A percentile compares a stretch with the other conserved stretches of the same genome.
These are phyloP conservation scores for Phalaenopsis aphrodite DNA, from an alignment of 106 monocot genomes.

Conservation along the genomic window DNA sequence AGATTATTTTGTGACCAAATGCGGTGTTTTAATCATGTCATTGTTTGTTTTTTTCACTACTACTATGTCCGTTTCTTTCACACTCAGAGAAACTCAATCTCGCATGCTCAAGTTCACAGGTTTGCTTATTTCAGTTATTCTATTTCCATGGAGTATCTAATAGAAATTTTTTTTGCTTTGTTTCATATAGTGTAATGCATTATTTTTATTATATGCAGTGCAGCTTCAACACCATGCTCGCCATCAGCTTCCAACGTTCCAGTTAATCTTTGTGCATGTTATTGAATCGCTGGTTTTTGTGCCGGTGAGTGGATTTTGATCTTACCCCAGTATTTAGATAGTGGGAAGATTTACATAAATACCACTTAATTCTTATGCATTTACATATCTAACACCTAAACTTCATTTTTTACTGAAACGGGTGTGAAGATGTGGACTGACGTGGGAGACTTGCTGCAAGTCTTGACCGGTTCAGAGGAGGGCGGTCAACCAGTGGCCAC, in stretches of 20 bases:
- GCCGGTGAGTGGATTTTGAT: slow-evolving; percentile 51
- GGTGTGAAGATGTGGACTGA: too few species aligned
- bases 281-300: slow-evolving; percentile 99
- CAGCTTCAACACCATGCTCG: slow-evolving; percentile 99
- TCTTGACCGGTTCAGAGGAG: too few species aligned
- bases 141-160: not conserved
- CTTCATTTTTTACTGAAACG: too few species aligned
- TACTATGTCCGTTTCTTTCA: slow-evolving; percentile 98
- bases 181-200: not conserved
- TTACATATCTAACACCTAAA: too few species aligned
- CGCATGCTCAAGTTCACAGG: slow-evolving; percentile 99
- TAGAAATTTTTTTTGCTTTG: too few species aligned
- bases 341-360: not conserved
- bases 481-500: too few species aligned
- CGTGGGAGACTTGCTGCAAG: too few species aligned
- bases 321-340: not conserved
- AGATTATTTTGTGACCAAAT: slow-evolving; percentile 97
- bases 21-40: slow-evolving; percentile 96
- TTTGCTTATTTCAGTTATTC: slow-evolving; percentile 17
- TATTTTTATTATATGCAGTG: slow-evolving; percentile 46
- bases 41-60: slow-evolving; percentile 99
- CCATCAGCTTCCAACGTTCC: slow-evolving; percentile 95
- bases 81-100: slow-evolving; percentile 95
- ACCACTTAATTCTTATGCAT: too few species aligned
- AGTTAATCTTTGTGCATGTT: slow-evolving; percentile 97